phyloP scores from a whole-genome alignment of 1,139 yeast genomes.

The Candida albicans region DNA sequence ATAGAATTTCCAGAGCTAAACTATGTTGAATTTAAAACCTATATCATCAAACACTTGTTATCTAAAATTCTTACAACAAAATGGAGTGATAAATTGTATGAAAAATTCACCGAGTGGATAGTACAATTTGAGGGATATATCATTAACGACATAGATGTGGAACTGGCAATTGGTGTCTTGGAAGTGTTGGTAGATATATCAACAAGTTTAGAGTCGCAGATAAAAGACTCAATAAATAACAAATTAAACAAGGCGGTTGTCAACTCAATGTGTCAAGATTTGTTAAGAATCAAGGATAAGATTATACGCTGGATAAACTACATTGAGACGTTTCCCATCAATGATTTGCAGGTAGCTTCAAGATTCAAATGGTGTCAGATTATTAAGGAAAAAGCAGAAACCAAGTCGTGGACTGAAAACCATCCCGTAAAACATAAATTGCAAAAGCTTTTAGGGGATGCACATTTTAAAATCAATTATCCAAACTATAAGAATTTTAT shows the following conservation, averaged over 20 bases:
- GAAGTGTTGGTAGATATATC: conserved; percentile 60
- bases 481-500: conserved; percentile 65
- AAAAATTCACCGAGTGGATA: conserved; percentile 34
- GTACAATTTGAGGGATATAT: conserved; percentile 30
- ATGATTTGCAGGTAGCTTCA: conserved; percentile 4
- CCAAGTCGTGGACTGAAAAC: conserved; percentile 32
- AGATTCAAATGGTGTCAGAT: conserved; percentile 39
- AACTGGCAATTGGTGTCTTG: conserved; percentile 33
- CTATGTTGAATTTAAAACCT: conserved; percentile 47
- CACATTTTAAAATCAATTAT: conserved; percentile 16
- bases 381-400: conserved; percentile 32
- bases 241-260: conserved; percentile 15
- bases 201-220: conserved; percentile 32
- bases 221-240: conserved; percentile 22
- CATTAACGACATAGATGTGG: conserved; percentile 1
- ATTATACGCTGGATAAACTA: conserved; percentile 38
- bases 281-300: conserved; percentile 40
- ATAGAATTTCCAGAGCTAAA: conserved; percentile 28
- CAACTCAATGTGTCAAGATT: conserved; percentile 31
- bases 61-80: conserved; percentile 20
- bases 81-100: conserved; percentile 28
- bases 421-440: conserved; percentile 26
- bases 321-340: conserved; percentile 16
- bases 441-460: conserved; percentile 19
- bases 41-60: conserved; percentile 43